Evolutionary conservation across 768 basidiomycete species (phyloP), one percentile per base, ranked within the genome.

Genomic region (Naganishia friedmannii): DNA sequence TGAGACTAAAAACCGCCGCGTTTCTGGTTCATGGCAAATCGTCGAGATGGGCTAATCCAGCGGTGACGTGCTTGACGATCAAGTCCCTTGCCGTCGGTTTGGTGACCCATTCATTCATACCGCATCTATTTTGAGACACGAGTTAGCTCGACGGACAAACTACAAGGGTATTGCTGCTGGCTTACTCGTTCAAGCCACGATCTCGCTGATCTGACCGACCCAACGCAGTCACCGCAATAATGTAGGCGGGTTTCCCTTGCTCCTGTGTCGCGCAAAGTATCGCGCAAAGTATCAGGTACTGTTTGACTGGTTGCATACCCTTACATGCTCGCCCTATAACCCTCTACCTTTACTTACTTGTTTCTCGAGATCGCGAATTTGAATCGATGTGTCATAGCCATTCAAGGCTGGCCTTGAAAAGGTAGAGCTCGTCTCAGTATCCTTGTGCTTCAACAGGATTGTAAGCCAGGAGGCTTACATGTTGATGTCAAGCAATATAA

Each of bases 81-180:
- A 39, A 32, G 8, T 37, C 34, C n/a, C 57, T 58, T 9, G 17
- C 34, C 7, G 34, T 37, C 2, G 57, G 57, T 23, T 58, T 58
- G 34, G 57, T 58, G 29, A 37, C 37, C 57, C 57, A 58, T n/a
- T 58, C 57, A 23, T 58, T 58, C 57, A 58, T 58, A 17, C 57
- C 57, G 34, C 57, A 58, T 23, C 57, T 58, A n/a, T 23, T 10
- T 23, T 3, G 5, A 58, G 29, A 23, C 5, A 28, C 9, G 13
- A n/a, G 17, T 54, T 3, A 37, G 34, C 34, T 28, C 5, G 29
- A 17, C 4, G 26, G 8, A 9, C 8, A 17, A 3, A 54, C 53
- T n/a, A 7, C 26, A 54, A n/a, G 26, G 8, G n/a, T 3, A 8
- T 7, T 5, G 29, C 13, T 15, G 53, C 9, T 32, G 54, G n/a